phyloP scores from a whole-genome alignment of 768 basidiomycete genomes.

The Lyophyllum atratum region DNA sequence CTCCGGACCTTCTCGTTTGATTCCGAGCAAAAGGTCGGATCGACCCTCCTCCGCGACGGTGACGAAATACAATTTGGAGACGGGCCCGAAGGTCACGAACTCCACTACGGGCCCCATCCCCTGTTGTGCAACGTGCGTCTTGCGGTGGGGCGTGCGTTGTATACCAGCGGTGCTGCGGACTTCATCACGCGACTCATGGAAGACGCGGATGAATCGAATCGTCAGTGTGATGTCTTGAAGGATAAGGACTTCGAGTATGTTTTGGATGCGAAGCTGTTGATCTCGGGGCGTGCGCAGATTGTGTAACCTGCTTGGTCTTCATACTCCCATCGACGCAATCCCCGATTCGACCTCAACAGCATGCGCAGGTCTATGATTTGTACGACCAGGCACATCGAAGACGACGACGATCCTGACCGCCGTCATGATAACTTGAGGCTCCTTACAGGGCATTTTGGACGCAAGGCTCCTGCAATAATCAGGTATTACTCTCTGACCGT shows the following conservation, averaged over 20 bases:
- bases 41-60: constrained; percentile 16
- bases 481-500: too few relatives aligned
- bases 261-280: constrained; percentile 16
- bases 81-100: constrained; percentile 15
- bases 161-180: constrained; percentile 9
- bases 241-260: constrained; percentile 14
- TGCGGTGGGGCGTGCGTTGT: constrained; percentile 22
- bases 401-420: too few relatives aligned
- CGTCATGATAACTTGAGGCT: too few relatives aligned
- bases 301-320: background rate
- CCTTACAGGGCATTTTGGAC: too few relatives aligned
- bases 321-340: too few relatives aligned
- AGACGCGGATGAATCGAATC: constrained; percentile 10
- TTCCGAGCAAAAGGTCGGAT: constrained; percentile 1
- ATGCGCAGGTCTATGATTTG: too few relatives aligned
- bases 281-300: constrained; percentile 18
- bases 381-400: too few relatives aligned
- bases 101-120: constrained; percentile 19
- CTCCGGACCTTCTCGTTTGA: constrained; percentile 12
- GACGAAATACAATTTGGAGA: constrained; percentile 20
- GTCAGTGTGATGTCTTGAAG: constrained; percentile 1
- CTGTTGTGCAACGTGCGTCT: constrained; percentile 24
- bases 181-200: constrained; percentile 14
- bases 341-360: too few relatives aligned
- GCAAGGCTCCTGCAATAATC: too few relatives aligned